Evolutionary conservation across 148 eudicot genomes (phyloP).

Genomic region (Limonium bicolor): DNA sequence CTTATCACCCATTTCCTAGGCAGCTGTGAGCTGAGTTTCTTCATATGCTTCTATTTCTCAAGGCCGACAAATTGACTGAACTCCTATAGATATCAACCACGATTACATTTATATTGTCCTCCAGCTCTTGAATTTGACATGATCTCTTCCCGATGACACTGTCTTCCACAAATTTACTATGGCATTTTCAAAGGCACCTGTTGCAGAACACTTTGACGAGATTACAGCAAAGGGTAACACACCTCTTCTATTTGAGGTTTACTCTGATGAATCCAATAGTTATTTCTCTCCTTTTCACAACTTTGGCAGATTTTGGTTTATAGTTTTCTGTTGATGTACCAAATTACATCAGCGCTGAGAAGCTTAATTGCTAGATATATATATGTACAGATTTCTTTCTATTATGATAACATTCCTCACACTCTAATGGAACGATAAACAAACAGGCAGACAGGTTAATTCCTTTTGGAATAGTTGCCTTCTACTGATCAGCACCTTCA

Average conservation of each 20-base stretch:
- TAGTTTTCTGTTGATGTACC: slow-evolving; percentile 55
- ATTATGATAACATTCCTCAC: too few species aligned
- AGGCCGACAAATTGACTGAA: slow-evolving; percentile 88
- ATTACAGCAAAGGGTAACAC: too few species aligned
- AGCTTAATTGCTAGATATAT: too few species aligned
- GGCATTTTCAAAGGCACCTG: not conserved
- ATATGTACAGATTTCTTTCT: too few species aligned
- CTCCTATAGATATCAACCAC: slow-evolving; percentile 61
- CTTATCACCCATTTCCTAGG: slow-evolving; percentile 61
- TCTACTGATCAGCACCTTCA: too few species aligned
- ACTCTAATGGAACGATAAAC: too few species aligned
- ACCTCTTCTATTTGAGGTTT: slow-evolving; percentile 67
- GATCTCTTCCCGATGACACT: slow-evolving; percentile 31
- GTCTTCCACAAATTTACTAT: slow-evolving; percentile 39
- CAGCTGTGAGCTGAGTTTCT: slow-evolving; percentile 83
- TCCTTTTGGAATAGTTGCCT: too few species aligned
- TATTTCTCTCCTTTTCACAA: slow-evolving; percentile 50
- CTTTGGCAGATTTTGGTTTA: slow-evolving; percentile 52
- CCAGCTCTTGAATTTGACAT: slow-evolving; percentile 44
- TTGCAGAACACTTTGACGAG: not conserved
- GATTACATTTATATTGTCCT: slow-evolving; percentile 71
- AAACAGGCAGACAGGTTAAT: too few species aligned
- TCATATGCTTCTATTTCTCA: slow-evolving; percentile 85
- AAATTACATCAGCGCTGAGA: too few species aligned
- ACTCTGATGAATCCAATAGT: slow-evolving; percentile 41